Conservation (phyloP, 768 basidiomycete species). For the Imleria badia region DNA sequence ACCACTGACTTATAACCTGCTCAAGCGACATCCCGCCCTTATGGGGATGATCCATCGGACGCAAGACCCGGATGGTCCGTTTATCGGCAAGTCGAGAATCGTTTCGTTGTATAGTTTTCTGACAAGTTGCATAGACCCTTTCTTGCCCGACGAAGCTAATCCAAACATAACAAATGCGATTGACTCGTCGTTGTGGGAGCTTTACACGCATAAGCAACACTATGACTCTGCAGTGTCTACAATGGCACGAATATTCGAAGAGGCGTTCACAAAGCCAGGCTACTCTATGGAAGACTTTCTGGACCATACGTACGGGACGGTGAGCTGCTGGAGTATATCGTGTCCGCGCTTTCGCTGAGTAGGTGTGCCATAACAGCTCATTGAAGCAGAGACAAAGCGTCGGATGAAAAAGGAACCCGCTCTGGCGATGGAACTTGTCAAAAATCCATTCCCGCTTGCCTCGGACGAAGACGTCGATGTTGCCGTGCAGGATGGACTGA, state of each 20-base stretch:
- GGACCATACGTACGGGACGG: constrained; percentile 89
- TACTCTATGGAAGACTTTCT: constrained; percentile 95
- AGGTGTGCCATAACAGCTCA: constrained; percentile 52
- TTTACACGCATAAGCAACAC: constrained; percentile 73
- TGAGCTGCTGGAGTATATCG: constrained; percentile 34
- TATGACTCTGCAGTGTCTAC: constrained; percentile 90
- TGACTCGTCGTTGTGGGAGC: constrained; percentile 91
- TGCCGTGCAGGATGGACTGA: constrained; percentile 9
- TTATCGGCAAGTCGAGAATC: constrained; percentile 32
- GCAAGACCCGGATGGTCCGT: constrained; percentile 35
- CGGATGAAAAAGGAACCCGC: constrained; percentile 80
- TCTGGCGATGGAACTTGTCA: constrained; percentile 44
- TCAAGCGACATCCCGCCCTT: constrained; percentile 87
- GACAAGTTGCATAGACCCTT: constrained; percentile 56
- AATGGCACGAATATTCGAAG: constrained; percentile 79
- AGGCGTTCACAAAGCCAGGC: constrained; percentile 91
- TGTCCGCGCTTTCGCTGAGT: constrained; percentile 1
- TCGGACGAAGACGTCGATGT: constrained; percentile 23
- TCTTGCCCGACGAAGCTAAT: constrained; percentile 60
- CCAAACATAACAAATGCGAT: constrained; percentile 79
- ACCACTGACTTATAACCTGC: constrained; percentile 91
- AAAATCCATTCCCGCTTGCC: constrained; percentile 28
- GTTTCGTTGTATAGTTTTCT: background rate
- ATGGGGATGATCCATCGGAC: constrained; percentile 90
- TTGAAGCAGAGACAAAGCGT: constrained; percentile 79